Evolutionary conservation across 1,284 basidiomycete genomes (phyloP), one percentile per base, ranked within the genome.

Genomic region (Hypsizygus ulmarius): DNA sequence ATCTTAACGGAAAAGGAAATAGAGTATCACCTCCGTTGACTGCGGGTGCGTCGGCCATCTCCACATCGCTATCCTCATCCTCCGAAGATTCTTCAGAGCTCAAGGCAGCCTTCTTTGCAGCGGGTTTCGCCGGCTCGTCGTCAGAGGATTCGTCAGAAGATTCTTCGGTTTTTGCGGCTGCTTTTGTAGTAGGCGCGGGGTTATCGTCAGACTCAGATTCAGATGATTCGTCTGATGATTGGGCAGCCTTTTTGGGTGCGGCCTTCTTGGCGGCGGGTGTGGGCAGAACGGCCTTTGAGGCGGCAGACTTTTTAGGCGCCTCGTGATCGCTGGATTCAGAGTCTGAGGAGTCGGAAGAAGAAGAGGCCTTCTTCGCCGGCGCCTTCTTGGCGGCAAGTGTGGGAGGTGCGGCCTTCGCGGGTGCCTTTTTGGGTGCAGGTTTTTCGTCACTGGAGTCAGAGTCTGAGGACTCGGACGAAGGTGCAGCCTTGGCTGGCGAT

Each of bases 51-150:
- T 70, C 68, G 18, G 57, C 64, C 82, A 85, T 86, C 58, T 84
- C 77, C 29, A 77, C 78, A 64, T 86, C 84, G 35, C 70, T 67
- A 49, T 74, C 76, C 8, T 74, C 72, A 37, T 69, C 65, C 3
- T 34, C 35, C 6, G 56, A 50, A 14, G 61, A 61, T 41, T 66
- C 62, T 11, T 64, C 63, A 28, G 64, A 64, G 41, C 65, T 61
- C 14, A 60, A 61, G 39, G 70, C 68, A 43, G 61, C 62, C 47
- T 58, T 50, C 43, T 46, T 49, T 36, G 34, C 30, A 29, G 32
- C 47, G 49, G 53, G 59, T 48, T 47, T 56, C 45, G 19, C 48
- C 51, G 36, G 36, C 27, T 59, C 52, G 9, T 48, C 52, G 30
- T 57, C 54, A 19, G 56, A 55, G n/a, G 55, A 58, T 7, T 51